phyloP scores from a whole-genome alignment of 164 flowering plant species.

The Euptelea pleiosperma region DNA sequence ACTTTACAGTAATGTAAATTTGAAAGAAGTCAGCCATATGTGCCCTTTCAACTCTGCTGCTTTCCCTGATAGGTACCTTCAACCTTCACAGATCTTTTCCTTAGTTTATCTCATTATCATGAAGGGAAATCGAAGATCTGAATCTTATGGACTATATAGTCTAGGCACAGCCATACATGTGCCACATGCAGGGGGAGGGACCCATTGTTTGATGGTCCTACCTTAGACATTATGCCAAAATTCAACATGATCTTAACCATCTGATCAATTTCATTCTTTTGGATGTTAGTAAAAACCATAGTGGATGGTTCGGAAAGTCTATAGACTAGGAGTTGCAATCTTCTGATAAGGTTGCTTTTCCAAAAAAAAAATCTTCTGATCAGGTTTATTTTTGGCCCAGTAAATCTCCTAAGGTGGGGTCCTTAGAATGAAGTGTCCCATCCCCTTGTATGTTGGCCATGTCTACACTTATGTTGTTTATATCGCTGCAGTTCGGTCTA shows the following conservation, averaged over 20 bases:
- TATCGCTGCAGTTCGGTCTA: not conserved
- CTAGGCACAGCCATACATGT: not conserved
- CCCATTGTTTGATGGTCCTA: too few relatives aligned
- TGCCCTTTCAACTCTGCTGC: conserved; percentile 99
- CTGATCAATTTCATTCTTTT: too few relatives aligned
- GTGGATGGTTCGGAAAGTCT: too few relatives aligned
- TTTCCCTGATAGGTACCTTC: conserved; percentile 93
- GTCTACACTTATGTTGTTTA: not conserved
- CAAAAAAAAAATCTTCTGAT: not conserved
- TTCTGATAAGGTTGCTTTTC: too few relatives aligned
- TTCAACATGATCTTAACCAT: too few relatives aligned
- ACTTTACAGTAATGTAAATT: conserved; percentile 93
- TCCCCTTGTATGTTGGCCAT: not conserved
- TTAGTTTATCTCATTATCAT: not conserved
- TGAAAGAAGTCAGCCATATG: conserved; percentile 97
- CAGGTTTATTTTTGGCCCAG: not conserved
- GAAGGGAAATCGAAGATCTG: not conserved
- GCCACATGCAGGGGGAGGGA: too few relatives aligned
- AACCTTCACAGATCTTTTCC: not conserved
- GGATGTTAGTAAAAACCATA: too few relatives aligned
- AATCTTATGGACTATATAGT: too few relatives aligned
- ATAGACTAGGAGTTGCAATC: too few relatives aligned
- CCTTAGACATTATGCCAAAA: too few relatives aligned
- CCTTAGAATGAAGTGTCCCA: not conserved
- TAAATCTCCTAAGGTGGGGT: not conserved